A percentile compares a stretch with the other conserved stretches of the same genome.
phyloP scores from a whole-genome alignment of 2,329 filamentous ascomycete species.

The Pseudogymnoascus sp. region DNA sequence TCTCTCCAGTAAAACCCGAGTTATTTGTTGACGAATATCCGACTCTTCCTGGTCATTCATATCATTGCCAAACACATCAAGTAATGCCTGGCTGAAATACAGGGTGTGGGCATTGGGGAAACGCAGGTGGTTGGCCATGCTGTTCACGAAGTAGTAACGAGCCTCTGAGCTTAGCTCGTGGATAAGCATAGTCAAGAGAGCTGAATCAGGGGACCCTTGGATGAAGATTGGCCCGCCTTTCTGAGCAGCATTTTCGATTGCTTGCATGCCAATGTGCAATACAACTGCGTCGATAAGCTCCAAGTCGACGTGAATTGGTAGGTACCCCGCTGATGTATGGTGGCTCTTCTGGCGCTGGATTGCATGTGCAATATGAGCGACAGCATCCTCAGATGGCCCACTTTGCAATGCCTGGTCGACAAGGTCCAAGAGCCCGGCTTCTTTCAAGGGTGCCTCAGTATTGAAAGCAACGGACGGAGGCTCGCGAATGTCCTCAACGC shows the following conservation, averaged over 20 bases:
- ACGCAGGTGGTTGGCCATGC: slow-evolving; percentile 84
- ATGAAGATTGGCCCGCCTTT: slow-evolving; percentile 58
- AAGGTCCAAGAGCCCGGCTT: slow-evolving; percentile 48
- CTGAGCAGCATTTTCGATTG: slow-evolving; percentile 49
- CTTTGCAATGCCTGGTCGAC: slow-evolving; percentile 49
- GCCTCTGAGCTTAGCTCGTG: slow-evolving; percentile 67
- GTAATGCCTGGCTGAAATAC: slow-evolving; percentile 80
- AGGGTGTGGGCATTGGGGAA: slow-evolving; percentile 84
- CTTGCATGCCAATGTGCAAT: slow-evolving; percentile 70
- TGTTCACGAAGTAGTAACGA: slow-evolving; percentile 74
- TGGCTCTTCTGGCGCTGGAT: slow-evolving; percentile 52
- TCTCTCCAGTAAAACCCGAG: slow-evolving; percentile 78
- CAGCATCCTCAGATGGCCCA: slow-evolving; percentile 60
- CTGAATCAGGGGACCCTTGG: slow-evolving; percentile 55
- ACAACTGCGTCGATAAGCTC: slow-evolving; percentile 71
- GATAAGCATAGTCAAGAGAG: slow-evolving; percentile 65
- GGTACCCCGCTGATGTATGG: slow-evolving; percentile 56
- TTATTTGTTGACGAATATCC: slow-evolving; percentile 83
- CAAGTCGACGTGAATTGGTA: slow-evolving; percentile 59
- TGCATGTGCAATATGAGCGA: slow-evolving; percentile 68
- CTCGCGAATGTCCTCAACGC: slow-evolving; percentile 63
- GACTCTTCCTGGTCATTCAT: slow-evolving; percentile 63
- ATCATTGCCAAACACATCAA: slow-evolving; percentile 78
- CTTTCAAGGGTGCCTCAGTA: slow-evolving; percentile 41
- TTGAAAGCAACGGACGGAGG: slow-evolving; percentile 58